Base-by-base conservation (phyloP, 2,329 filamentous ascomycete species). In the Neonectria punicea region DNA sequence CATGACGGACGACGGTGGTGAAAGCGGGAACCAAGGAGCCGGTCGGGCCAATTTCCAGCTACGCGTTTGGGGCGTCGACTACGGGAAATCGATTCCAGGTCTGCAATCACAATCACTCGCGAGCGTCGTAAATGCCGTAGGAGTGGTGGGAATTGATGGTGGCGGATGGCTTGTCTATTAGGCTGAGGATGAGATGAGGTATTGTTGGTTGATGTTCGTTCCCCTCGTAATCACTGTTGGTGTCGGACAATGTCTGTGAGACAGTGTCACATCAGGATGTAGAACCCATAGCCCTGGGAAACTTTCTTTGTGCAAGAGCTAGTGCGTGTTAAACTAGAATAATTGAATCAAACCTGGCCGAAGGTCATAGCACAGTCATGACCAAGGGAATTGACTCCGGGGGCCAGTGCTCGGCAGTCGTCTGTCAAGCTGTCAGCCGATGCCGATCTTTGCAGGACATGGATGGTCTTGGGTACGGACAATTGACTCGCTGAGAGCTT, bases 31-130 rank as follows among this genome's bases (percentile, higher is more conserved):
- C 53, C 61, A 72, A 54, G 36, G 32, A 49, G 36, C 50, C 53
- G 36, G 50, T 58, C 30, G 50, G 44, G 43, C 57, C 50, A 67
- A 63, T 63, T 65, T 65, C 60, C 47, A 60, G 53, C 61, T 54
- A 54, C 28, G 49, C 53, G 50, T 57, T 66, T 61, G 54, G 54
- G 63, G 54, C 61, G 64, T 68, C 28, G 58, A 62, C 56, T 61
- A 39, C 66, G 61, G 56, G 39, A 53, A 60, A 56, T 53, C 30
- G 51, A 28, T 28, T 57, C 49, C 51, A 36, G 58, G 51, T 59
- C 69, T 60, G 66, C 53, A 61, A 51, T 66, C 51, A 61, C 53
- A 59, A 66, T 58, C 59, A 66, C 58, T 58, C 65, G 51, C 58
- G 49, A 57, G 59, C 46, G 60, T 67, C 49, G 34, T 51, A 68